Percentiles rank a stretch among this genome's conserved stretches.
Conservation (phyloP, 495 filamentous ascomycete species). For the Astrothelium subdiscretum region DNA sequence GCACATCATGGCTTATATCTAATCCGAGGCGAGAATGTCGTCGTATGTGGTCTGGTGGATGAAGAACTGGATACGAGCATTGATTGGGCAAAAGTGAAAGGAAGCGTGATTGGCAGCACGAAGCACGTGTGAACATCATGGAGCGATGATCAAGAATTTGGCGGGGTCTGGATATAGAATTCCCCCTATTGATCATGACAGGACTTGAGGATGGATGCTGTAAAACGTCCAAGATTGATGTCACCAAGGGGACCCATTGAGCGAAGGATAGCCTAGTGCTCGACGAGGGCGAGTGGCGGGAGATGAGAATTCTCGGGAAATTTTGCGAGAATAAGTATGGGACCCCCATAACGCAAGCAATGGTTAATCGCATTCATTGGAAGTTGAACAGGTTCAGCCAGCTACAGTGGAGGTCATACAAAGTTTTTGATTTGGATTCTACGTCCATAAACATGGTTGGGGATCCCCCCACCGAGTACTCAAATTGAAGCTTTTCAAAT, state of each 20-base stretch:
- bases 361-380: neutral
- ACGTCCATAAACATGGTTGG: too few species aligned
- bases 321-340: neutral
- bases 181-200: too few species aligned
- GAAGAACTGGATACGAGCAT: slow-evolving; percentile 78
- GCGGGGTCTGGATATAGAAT: neutral
- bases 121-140: slow-evolving; percentile 51
- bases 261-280: too few species aligned
- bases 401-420: neutral
- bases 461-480: neutral
- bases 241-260: too few species aligned
- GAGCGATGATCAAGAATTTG: neutral
- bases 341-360: neutral
- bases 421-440: neutral
- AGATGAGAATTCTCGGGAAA: neutral
- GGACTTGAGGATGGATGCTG: too few species aligned
- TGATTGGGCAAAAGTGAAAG: slow-evolving; percentile 82
- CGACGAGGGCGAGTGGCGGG: neutral
- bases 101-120: slow-evolving; percentile 68
- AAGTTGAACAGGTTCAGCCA: neutral
- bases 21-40: slow-evolving; percentile 89
- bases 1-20: slow-evolving; percentile 81
- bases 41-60: slow-evolving; percentile 79
- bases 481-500: neutral
- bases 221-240: too few species aligned